Evolutionary conservation across 768 basidiomycete species (phyloP), one percentile per base, ranked within the genome.

Genomic region (Suillus subaureus): DNA sequence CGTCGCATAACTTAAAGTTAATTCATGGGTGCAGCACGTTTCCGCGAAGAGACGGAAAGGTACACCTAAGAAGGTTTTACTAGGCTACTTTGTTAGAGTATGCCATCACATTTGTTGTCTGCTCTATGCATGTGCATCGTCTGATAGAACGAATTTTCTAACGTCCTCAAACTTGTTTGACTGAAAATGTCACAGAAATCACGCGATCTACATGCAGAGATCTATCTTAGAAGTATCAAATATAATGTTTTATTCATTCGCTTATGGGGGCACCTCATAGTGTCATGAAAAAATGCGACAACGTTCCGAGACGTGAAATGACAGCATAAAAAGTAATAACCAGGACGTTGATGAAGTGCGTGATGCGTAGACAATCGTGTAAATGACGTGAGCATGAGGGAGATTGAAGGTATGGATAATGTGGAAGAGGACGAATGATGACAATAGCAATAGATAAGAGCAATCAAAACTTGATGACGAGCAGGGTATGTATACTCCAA

Each of bases 381-480:
- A 43, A 42, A 31, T 60, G 21, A 28, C 58, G 58, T 60, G 40
- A 60, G 40, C 18, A 40, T 60, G 40, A 60, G 39, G 39, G 26
- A 7, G 21, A 61, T 55, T 15, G 31, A 45, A 66, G 35, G 23
- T n/a, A 58, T 16, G 39, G 58, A 56, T 37, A 47, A 54, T 33
- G 62, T n/a, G 55, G 51, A 55, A 49, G 47, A 31, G 55, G 33
- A 45, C 42, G 23, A 63, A 74, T 70, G 65, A 65, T 67, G 75
- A 68, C 68, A 69, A 74, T 71, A 78, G 71, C 68, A 67, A 77
- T 77, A 79, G 69, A 79, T 78, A 74, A 74, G 69, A 74, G 71
- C 65, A 67, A 72, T 42, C 69, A 74, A 61, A 72, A 75, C 63
- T 76, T 75, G 70, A 76, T 75, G 54, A 51, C 35, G 57, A 31